Base-by-base conservation (phyloP, 2,329 filamentous ascomycete genomes). In the Aureobasidium pullulans region DNA sequence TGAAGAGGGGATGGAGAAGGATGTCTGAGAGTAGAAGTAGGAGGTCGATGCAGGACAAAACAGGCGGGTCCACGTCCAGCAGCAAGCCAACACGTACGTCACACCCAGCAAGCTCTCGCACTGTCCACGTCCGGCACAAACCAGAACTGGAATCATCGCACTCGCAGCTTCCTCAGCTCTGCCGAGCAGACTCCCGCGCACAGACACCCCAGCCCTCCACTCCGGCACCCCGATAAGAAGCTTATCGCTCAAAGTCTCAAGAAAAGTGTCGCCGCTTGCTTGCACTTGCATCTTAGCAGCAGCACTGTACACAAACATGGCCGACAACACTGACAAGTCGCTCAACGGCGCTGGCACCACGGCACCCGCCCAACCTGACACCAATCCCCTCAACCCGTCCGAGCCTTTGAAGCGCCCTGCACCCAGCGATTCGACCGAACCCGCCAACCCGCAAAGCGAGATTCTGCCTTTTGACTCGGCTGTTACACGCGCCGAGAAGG, bases 401-500 rank as follows among this genome's bases (percentile, higher is more conserved):
- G 62, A 62, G 31, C 42, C 63, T 13, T 56, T 70, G n/a, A 61
- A 66, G 49, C 63, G 61, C 28, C 59, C 60, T 6, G 57, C 64
- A 15, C 63, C 66, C 15, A 59, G 64, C 57, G 62, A 63, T 29
- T 66, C 63, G 13, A 62, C 57, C 13, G 62, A 66, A 36, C 48
- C 60, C 31, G 66, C 64, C n/a, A 66, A 73, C 62, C 69, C 72
- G 34, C 71, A 71, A 54, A 63, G 65, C 46, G 67, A 71, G 36
- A 67, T 71, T 19, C 61, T 72, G 34, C 66, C 68, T 36, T 68
- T 69, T 40, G 71, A 75, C 58, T 74, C 72, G 7, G 68, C 71
- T 7, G 68, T 67, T 11, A 73, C 73, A n/a, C 71, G 70, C 60
- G 72, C 73, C 19, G 73, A 75, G 58, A 75, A 75, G 61, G 63